These are phyloP conservation scores for Penicillium simplicissimum DNA, from an alignment of 495 filamentous ascomycete species.

Conservation along the genomic window DNA sequence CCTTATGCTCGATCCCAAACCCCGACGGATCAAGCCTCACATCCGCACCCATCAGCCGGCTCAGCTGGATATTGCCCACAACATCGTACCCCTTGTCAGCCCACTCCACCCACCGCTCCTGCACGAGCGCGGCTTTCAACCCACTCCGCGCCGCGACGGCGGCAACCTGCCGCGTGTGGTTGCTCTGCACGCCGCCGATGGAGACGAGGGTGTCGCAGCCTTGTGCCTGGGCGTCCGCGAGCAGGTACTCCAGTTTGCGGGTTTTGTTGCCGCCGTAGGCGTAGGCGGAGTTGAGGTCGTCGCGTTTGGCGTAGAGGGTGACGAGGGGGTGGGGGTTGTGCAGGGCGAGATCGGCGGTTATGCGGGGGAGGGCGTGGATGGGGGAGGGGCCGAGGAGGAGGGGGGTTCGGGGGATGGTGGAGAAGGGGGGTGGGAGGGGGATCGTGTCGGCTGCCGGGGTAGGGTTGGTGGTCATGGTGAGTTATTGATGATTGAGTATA, in stretches of 20 bases:
- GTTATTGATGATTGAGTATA: no score
- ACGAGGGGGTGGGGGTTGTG: constrained; percentile 34
- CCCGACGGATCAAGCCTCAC: constrained; percentile 48
- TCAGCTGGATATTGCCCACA: constrained; percentile 65
- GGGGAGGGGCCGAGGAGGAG: constrained; percentile 60
- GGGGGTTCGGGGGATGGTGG: constrained; percentile 53
- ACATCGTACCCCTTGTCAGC: constrained; percentile 49
- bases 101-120: constrained; percentile 66
- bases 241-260: constrained; percentile 63
- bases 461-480: background rate
- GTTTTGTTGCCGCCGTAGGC: constrained; percentile 69
- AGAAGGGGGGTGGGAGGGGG: constrained; percentile 56
- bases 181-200: constrained; percentile 66
- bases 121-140: constrained; percentile 54
- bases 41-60: constrained; percentile 61
- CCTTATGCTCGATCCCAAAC: constrained; percentile 64
- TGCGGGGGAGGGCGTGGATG: constrained; percentile 60
- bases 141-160: constrained; percentile 55
- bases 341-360: constrained; percentile 54
- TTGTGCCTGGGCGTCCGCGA: constrained; percentile 56
- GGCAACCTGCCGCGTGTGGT: constrained; percentile 65
- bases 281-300: constrained; percentile 62
- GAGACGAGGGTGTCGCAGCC: constrained; percentile 58
- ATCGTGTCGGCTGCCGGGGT: background rate
- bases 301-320: constrained; percentile 61